These are phyloP conservation scores for Crassisporium funariophilum DNA, from an alignment of 768 basidiomycete species.

Conservation along the genomic window DNA sequence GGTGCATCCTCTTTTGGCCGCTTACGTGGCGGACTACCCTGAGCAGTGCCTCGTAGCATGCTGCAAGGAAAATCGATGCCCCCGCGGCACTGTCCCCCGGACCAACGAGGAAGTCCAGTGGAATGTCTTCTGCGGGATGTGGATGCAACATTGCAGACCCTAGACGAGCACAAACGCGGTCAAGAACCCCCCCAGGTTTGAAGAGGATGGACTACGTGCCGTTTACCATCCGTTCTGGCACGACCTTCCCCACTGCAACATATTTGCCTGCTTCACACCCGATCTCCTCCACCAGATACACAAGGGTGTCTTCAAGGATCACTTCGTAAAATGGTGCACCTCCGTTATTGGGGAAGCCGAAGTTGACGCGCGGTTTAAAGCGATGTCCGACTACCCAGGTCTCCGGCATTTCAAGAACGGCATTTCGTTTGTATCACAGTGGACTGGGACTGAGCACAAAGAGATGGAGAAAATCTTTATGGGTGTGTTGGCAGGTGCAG, in stretches of 20 bases:
- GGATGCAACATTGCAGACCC: neutral
- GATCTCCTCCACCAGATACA: conserved; percentile 50
- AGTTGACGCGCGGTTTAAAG: conserved; percentile 34
- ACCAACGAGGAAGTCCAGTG: conserved; percentile 18
- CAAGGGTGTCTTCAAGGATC: conserved; percentile 50
- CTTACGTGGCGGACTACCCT: conserved; percentile 40
- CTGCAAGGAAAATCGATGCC: conserved; percentile 24
- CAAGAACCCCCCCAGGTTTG: conserved; percentile 9
- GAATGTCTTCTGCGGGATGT: neutral
- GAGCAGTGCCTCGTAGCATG: conserved; percentile 40
- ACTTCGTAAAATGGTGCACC: conserved; percentile 36
- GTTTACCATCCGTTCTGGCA: conserved; percentile 41
- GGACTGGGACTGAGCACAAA: conserved; percentile 34
- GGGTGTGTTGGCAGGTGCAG: conserved; percentile 29
- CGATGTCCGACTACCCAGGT: conserved; percentile 29
- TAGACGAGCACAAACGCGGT: neutral
- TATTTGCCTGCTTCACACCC: conserved; percentile 41
- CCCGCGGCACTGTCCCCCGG: conserved; percentile 9
- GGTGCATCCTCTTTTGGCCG: conserved; percentile 32
- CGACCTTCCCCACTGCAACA: conserved; percentile 41
- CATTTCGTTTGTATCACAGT: conserved; percentile 3
- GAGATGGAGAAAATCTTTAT: conserved; percentile 38
- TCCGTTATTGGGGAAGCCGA: conserved; percentile 22
- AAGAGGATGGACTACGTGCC: conserved; percentile 12
- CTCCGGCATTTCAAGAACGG: conserved; percentile 39